Percentiles rank a stretch among this genome's conserved stretches.
These are phyloP conservation scores for Cochlearia excelsa DNA, from an alignment of 345 rosid genomes.

Conservation along the genomic window DNA sequence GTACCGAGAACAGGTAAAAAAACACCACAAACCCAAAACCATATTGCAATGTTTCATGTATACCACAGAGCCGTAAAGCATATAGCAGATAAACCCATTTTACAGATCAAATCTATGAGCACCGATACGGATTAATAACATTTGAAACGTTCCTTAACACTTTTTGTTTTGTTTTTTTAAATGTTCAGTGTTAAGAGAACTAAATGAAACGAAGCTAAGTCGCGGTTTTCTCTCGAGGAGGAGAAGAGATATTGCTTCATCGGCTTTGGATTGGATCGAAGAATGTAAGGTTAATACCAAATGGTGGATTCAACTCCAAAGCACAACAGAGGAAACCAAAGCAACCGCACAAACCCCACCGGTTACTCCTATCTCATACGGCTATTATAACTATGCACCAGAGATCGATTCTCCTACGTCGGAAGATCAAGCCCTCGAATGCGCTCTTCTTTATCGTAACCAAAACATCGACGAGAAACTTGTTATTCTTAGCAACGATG, in stretches of 20 bases:
- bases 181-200: constrained; percentile 62
- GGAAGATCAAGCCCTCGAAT: constrained; percentile 72
- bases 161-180: constrained; percentile 3
- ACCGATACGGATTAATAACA: too few relatives aligned
- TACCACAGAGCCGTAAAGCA: too few relatives aligned
- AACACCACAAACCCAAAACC: neutral
- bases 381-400: constrained; percentile 29
- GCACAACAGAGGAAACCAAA: constrained; percentile 52
- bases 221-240: constrained; percentile 51
- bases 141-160: neutral
- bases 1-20: constrained; percentile 73
- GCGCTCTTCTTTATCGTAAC: constrained; percentile 51
- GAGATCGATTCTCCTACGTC: constrained; percentile 55
- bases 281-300: constrained; percentile 55
- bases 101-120: too few relatives aligned
- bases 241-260: constrained; percentile 47
- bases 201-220: constrained; percentile 54
- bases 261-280: constrained; percentile 78
- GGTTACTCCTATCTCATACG: constrained; percentile 54
- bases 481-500: constrained; percentile 67
- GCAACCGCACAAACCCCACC: constrained; percentile 60
- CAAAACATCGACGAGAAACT: constrained; percentile 48
- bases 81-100: too few relatives aligned
- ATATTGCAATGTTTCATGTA: neutral
- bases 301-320: constrained; percentile 88